Percentiles rank a stretch among this genome's conserved stretches.
These are phyloP conservation scores for Dothistroma pini DNA, from an alignment of 2,329 filamentous ascomycete species.

Conservation along the genomic window DNA sequence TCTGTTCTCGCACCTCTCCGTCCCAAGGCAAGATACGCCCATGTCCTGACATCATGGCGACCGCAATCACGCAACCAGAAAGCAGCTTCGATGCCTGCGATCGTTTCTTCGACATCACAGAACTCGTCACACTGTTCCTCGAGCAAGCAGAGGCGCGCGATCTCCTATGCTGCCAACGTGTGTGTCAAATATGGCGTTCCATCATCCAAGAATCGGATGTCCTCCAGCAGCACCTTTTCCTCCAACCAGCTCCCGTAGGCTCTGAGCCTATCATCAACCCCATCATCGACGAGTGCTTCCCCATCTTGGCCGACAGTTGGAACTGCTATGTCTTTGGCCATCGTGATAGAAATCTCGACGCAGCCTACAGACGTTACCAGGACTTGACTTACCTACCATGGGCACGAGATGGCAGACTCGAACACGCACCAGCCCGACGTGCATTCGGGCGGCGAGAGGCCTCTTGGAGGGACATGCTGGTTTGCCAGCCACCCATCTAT, in stretches of 20 bases:
- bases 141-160: conserved; percentile 3
- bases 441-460: conserved; percentile 11
- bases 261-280: conserved; percentile 3
- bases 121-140: conserved; percentile 9
- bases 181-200: too few relatives aligned
- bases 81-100: neutral
- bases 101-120: conserved; percentile 14
- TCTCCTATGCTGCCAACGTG: conserved; percentile 14
- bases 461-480: conserved; percentile 17
- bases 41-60: neutral
- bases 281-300: conserved; percentile 1
- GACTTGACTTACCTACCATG: conserved; percentile 10
- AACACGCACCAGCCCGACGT: conserved; percentile 2
- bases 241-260: neutral
- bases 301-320: neutral
- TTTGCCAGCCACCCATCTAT: conserved; percentile 13
- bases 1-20: neutral
- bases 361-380: neutral
- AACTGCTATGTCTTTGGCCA: neutral
- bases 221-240: conserved; percentile 13
- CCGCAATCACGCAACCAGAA: neutral
- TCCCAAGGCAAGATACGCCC: neutral
- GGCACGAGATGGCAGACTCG: conserved; percentile 8
- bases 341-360: too few relatives aligned
- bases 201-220: conserved; percentile 4